These are phyloP conservation scores for Calonectria hawksworthii DNA, from an alignment of 2,329 filamentous ascomycete genomes.

Conservation along the genomic window DNA sequence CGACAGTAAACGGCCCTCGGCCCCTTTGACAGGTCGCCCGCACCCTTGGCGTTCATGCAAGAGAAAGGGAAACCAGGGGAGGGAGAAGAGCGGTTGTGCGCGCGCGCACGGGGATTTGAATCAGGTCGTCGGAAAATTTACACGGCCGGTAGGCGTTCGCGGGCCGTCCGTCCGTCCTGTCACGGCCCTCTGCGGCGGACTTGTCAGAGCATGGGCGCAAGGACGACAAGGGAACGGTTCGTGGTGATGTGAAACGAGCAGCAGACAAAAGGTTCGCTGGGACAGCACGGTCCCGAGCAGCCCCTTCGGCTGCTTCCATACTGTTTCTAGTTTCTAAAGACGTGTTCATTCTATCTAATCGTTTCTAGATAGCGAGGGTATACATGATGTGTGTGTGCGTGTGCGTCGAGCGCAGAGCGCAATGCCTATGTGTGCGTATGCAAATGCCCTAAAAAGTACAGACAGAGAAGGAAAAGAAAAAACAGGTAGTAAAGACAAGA, in stretches of 20 bases:
- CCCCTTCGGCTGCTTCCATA: neutral
- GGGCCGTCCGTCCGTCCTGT: neutral
- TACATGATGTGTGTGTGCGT: constrained; percentile 5
- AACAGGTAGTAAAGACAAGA: neutral
- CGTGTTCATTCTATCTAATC: neutral
- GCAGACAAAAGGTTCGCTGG: neutral
- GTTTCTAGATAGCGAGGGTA: constrained; percentile 12
- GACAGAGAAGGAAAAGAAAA: neutral
- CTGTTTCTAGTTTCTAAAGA: constrained; percentile 1
- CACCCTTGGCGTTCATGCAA: neutral
- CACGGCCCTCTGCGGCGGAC: neutral
- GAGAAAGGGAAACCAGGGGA: neutral
- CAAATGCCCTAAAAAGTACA: neutral
- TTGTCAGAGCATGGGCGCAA: neutral
- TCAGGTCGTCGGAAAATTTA: constrained; percentile 11
- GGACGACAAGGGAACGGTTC: neutral
- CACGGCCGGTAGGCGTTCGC: neutral
- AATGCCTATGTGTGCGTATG: neutral
- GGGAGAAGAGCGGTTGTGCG: neutral
- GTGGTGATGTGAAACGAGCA: constrained; percentile 15
- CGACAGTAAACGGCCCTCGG: neutral
- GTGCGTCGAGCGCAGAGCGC: neutral
- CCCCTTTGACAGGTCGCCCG: neutral
- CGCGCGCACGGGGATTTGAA: neutral
- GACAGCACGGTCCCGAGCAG: neutral